phyloP scores from a whole-genome alignment of 208 protist species.

The Leishmania guyanensis region DNA sequence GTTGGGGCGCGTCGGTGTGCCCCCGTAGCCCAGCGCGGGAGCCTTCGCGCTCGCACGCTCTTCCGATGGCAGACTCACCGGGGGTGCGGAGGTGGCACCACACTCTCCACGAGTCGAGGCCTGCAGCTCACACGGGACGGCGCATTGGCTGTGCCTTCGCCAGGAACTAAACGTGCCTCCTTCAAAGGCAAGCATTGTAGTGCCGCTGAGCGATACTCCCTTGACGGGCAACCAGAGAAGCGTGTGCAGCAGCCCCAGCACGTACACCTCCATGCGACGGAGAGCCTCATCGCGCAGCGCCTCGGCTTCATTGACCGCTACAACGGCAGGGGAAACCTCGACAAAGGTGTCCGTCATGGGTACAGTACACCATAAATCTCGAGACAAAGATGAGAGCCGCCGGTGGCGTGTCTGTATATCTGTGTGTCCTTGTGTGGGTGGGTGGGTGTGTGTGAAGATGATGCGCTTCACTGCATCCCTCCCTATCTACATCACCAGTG shows the following conservation, averaged over 20 bases:
- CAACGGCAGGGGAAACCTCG: conserved; percentile 23
- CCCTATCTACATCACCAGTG: background rate
- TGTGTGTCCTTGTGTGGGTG: background rate
- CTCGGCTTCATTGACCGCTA: conserved; percentile 9
- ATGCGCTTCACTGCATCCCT: background rate
- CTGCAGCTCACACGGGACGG: background rate
- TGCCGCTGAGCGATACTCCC: background rate
- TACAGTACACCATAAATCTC: background rate
- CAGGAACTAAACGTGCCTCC: background rate
- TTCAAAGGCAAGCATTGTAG: background rate
- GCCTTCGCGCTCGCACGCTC: background rate
- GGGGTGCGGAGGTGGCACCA: background rate
- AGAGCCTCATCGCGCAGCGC: conserved; percentile 48
- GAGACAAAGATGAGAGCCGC: background rate
- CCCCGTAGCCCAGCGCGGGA: background rate
- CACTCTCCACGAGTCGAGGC: background rate
- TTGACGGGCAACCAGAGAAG: background rate
- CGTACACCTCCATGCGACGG: conserved; percentile 71
- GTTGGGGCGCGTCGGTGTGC: background rate
- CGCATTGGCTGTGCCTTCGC: background rate
- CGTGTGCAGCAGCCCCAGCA: conserved; percentile 31
- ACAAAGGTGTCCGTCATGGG: conserved; percentile 22
- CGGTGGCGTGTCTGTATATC: background rate
- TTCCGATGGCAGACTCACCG: background rate
- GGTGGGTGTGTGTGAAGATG: background rate